Base-by-base conservation (phyloP, 1,284 basidiomycete genomes). In the Malassezia psittaci region DNA sequence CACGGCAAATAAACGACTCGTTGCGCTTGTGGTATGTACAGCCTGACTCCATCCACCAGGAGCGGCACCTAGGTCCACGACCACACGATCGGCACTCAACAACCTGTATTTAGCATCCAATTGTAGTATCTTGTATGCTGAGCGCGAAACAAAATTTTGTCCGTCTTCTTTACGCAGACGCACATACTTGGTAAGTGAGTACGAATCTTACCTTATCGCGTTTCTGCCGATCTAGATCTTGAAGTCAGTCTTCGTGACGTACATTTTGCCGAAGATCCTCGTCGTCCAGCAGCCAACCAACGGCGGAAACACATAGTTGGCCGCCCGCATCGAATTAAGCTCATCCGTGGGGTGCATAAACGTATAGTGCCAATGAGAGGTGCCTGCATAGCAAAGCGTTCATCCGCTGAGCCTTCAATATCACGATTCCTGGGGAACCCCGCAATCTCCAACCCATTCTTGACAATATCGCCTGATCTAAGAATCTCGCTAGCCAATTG, bases 11-110 rank as follows among this genome's bases (percentile, higher is more conserved):
- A 70, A 48, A 15, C 34, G 42, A 6, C 35, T 40, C 13, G 21
- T n/a, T 0, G 19, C 46, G n/a, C 42, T 42, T 9, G 11, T 21
- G 38, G 18, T 33, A 11, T 11, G 18, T 41, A 66, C 61, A 6
- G 64, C 66, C 36, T 70, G 68, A 42, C 60, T 64, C 68, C 68
- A 70, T 6, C 68, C 68, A 6, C 68, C 68, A 1, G 68, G 68
- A 1, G 68, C 68, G 32, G 68, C 68, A 5, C 68, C 68, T 21
- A 70, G 55, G 32, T 70, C 68, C 5, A 68, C 65, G 21, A 70
- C 58, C 37, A 63, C 58, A 4, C 62, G 49, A 2, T 61, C 57
- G 2, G 61, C 52, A 5, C 51, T 50, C 24, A 70, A 35, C 18
- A 70, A 59, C n/a, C 47, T 52, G 55, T 67, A 66, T 13, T 61